Conservation (phyloP, 768 basidiomycete genomes). For the Boletus sensibilis region DNA sequence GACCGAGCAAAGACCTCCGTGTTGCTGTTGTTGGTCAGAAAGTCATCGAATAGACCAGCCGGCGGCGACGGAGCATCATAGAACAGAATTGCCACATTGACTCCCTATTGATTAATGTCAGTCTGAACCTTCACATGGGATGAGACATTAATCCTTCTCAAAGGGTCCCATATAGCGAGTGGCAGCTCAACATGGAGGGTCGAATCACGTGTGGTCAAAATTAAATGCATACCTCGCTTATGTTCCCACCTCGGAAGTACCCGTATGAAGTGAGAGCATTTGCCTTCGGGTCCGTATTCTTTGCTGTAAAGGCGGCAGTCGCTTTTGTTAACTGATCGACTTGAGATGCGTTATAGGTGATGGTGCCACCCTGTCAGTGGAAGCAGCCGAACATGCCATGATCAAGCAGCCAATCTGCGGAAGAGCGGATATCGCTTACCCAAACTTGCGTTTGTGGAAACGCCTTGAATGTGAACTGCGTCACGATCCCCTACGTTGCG, state of each 20-base stretch:
- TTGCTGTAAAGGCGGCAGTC: slow-evolving; percentile 22
- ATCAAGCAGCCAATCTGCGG: slow-evolving; percentile 1
- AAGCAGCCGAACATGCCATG: slow-evolving; percentile 2
- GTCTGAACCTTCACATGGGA: slow-evolving; percentile 1
- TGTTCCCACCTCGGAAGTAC: slow-evolving; percentile 26
- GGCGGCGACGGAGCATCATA: slow-evolving; percentile 48
- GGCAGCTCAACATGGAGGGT: background rate
- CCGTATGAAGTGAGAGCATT: slow-evolving; percentile 45
- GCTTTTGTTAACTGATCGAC: slow-evolving; percentile 23
- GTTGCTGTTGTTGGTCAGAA: slow-evolving; percentile 25
- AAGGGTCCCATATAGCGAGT: background rate
- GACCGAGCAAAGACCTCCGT: slow-evolving; percentile 20
- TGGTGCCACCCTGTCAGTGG: slow-evolving; percentile 46
- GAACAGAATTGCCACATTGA: slow-evolving; percentile 44
- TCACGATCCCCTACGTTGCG: slow-evolving; percentile 52
- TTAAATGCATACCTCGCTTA: slow-evolving; percentile 34
- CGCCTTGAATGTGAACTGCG: slow-evolving; percentile 51
- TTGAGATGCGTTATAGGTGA: slow-evolving; percentile 28
- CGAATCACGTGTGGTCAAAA: slow-evolving; percentile 3
- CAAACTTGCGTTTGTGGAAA: slow-evolving; percentile 32
- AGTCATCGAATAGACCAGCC: slow-evolving; percentile 26
- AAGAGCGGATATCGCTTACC: slow-evolving; percentile 13
- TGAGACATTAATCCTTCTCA: background rate
- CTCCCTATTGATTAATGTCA: slow-evolving; percentile 9
- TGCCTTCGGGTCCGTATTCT: slow-evolving; percentile 27